Conservation (phyloP, 768 basidiomycete species). For the Lentinula sp. region DNA sequence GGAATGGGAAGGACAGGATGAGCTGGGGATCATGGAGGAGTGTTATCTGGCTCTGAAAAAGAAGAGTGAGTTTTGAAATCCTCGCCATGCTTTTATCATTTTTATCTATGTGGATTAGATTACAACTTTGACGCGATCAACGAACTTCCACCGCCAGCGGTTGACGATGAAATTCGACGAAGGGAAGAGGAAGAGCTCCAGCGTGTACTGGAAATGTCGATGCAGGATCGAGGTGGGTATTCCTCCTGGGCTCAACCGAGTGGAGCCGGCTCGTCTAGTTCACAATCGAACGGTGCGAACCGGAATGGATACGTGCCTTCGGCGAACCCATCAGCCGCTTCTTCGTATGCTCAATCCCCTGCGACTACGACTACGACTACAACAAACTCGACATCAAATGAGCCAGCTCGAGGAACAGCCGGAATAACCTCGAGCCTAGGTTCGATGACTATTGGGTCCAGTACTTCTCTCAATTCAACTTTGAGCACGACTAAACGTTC, state of each 20-base stretch:
- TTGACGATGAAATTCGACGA: slow-evolving; percentile 75
- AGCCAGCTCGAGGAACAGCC: too few relatives aligned
- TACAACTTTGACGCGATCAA: slow-evolving; percentile 62
- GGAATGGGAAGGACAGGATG: slow-evolving; percentile 75
- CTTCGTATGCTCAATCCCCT: background rate
- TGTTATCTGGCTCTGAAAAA: slow-evolving; percentile 75
- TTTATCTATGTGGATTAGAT: slow-evolving; percentile 32
- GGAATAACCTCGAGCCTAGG: background rate
- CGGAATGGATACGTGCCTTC: slow-evolving; percentile 2
- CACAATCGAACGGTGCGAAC: background rate
- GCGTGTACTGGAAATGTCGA: slow-evolving; percentile 87
- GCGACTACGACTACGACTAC: slow-evolving; percentile 11
- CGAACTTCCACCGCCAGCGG: slow-evolving; percentile 60
- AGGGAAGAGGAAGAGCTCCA: slow-evolving; percentile 94
- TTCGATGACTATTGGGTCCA: slow-evolving; percentile 31
- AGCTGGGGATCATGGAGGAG: slow-evolving; percentile 87
- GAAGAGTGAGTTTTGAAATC: slow-evolving; percentile 50
- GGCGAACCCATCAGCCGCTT: background rate
- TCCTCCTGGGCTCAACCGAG: slow-evolving; percentile 14
- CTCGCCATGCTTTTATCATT: background rate
- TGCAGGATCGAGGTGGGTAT: slow-evolving; percentile 84
- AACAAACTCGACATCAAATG: background rate
- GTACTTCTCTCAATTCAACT: slow-evolving; percentile 50
- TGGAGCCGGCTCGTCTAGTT: slow-evolving; percentile 22
- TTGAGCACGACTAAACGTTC: slow-evolving; percentile 37